phyloP scores from a whole-genome alignment of 345 rosid genomes.

The Eucalyptus microcorys region DNA sequence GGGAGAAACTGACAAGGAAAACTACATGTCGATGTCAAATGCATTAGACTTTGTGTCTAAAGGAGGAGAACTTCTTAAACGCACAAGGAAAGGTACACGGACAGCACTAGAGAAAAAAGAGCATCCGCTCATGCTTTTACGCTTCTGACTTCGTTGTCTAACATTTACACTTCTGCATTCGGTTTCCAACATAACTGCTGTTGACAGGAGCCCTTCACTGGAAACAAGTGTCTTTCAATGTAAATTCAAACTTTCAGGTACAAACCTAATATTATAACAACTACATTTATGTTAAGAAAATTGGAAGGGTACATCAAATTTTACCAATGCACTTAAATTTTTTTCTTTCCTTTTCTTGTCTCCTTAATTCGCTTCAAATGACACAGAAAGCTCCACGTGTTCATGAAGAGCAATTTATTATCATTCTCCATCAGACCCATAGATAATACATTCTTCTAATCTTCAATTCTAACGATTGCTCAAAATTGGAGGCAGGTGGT shows the following conservation, averaged over 20 bases:
- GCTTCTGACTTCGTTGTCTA: background rate
- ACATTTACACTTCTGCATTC: background rate
- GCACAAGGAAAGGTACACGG: constrained; percentile 86
- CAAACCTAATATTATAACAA: background rate
- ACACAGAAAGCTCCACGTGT: background rate
- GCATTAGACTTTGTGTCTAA: constrained; percentile 52
- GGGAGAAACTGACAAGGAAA: constrained; percentile 32
- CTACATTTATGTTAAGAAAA: background rate
- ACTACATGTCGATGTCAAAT: constrained; percentile 25
- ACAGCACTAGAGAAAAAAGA: background rate
- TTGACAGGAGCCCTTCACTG: constrained; percentile 74
- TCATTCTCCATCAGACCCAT: background rate
- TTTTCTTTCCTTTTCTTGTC: background rate
- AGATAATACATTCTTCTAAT: background rate
- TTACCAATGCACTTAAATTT: background rate
- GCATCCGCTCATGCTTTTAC: background rate
- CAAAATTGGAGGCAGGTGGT: constrained; percentile 39
- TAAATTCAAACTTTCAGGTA: constrained; percentile 78
- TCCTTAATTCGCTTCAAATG: background rate
- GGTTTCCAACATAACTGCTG: background rate
- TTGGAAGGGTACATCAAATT: background rate
- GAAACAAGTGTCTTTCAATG: constrained; percentile 81
- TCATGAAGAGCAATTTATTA: background rate
- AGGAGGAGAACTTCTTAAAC: constrained; percentile 92
- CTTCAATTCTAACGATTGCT: background rate